Conservation (phyloP, 2,329 filamentous ascomycete species). For the Lasiodiplodia sp. region DNA sequence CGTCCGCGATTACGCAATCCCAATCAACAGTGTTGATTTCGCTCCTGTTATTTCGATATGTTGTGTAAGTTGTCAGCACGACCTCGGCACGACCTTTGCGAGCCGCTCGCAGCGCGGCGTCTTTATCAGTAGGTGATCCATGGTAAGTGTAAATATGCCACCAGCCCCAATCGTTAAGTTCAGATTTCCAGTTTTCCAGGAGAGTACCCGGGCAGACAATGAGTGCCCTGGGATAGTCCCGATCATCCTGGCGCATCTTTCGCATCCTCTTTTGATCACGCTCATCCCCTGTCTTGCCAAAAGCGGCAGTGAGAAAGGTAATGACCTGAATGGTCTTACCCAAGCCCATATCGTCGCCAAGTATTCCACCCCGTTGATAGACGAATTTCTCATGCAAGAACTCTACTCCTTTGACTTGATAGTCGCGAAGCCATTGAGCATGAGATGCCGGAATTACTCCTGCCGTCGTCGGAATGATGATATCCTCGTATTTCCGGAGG, state of each 20-base stretch:
- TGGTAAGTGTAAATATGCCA: conserved; percentile 89
- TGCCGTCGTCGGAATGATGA: conserved; percentile 75
- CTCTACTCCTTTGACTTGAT: conserved; percentile 83
- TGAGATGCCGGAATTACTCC: conserved; percentile 88
- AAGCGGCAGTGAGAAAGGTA: conserved; percentile 87
- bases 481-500: conserved; percentile 74
- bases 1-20: conserved; percentile 94
- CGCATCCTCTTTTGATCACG: conserved; percentile 86
- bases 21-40: conserved; percentile 85
- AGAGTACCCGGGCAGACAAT: conserved; percentile 89
- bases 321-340: conserved; percentile 98
- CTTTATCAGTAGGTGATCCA: conserved; percentile 67
- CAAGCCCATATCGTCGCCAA: conserved; percentile 97
- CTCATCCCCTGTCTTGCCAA: conserved; percentile 92
- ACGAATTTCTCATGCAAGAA: conserved; percentile 92
- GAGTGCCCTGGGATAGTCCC: conserved; percentile 76
- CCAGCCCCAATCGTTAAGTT: conserved; percentile 91
- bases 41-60: conserved; percentile 78
- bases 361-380: conserved; percentile 86
- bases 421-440: conserved; percentile 89
- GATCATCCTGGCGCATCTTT: conserved; percentile 71
- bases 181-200: conserved; percentile 89
- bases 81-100: conserved; percentile 81
- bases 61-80: conserved; percentile 92
- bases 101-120: conserved; percentile 75